Percentiles rank a stretch among this genome's conserved stretches.
Conservation (phyloP, 2,329 filamentous ascomycete genomes). For the Arthrobotrys sphaeroides region DNA sequence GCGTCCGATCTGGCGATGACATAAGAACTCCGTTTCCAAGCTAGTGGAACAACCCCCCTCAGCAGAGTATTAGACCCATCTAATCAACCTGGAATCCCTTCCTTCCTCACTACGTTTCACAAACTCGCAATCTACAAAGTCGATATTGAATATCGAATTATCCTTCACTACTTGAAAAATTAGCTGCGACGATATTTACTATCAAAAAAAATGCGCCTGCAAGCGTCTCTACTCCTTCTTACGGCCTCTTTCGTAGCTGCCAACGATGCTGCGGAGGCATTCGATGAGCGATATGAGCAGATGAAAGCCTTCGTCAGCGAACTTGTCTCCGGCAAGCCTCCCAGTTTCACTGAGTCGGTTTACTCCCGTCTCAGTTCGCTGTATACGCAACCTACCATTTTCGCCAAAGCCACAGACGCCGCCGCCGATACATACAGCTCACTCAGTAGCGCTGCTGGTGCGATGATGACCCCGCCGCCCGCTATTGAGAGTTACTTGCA, state of each 20-base stretch:
- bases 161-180: neutral
- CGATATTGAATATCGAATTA: neutral
- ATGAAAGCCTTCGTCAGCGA: slow-evolving; percentile 79
- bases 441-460: slow-evolving; percentile 64
- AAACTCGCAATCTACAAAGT: neutral
- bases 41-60: neutral
- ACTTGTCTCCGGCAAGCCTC: slow-evolving; percentile 78
- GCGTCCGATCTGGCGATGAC: slow-evolving; percentile 18
- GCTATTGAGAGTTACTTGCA: slow-evolving; percentile 69
- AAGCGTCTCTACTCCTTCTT: slow-evolving; percentile 30
- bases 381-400: slow-evolving; percentile 70
- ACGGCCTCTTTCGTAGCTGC: slow-evolving; percentile 36
- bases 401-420: slow-evolving; percentile 61
- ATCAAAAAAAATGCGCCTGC: slow-evolving; percentile 21
- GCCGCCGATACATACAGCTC: slow-evolving; percentile 62
- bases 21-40: slow-evolving; percentile 17
- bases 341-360: slow-evolving; percentile 82
- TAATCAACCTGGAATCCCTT: neutral
- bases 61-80: neutral
- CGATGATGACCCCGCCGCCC: slow-evolving; percentile 69
- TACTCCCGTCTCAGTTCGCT: slow-evolving; percentile 75
- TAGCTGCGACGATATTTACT: neutral
- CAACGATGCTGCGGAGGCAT: slow-evolving; percentile 14
- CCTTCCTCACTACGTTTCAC: slow-evolving; percentile 16
- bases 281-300: slow-evolving; percentile 69